phyloP scores from a whole-genome alignment of 306 rosid genomes.

The Cicer arietinum region DNA sequence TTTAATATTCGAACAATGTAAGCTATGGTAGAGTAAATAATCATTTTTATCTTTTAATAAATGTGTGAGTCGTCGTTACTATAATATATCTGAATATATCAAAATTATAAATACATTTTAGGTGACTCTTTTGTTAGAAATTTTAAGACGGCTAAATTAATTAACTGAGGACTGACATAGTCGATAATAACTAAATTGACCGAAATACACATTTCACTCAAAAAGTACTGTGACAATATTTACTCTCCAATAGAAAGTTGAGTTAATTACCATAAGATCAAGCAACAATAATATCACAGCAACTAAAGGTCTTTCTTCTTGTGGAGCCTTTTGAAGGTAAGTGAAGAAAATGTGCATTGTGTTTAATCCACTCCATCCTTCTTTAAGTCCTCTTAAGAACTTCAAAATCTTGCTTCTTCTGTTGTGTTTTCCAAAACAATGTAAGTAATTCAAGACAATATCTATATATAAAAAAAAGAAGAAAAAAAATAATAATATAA shows the following conservation, averaged over 20 bases:
- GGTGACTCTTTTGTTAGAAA: no score
- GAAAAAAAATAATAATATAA: background rate
- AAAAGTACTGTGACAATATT: no score
- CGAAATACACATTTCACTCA: no score
- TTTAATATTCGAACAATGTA: background rate
- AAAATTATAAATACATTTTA: no score
- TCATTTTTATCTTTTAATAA: no score
- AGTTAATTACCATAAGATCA: conserved; percentile 78
- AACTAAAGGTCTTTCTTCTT: conserved; percentile 65
- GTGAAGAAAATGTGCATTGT: conserved; percentile 68
- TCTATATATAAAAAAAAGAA: background rate
- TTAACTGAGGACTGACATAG: no score
- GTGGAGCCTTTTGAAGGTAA: conserved; percentile 63
- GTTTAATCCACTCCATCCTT: conserved; percentile 74
- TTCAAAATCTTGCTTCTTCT: conserved; percentile 65
- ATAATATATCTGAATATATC: no score
- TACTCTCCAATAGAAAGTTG: background rate
- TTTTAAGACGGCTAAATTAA: no score
- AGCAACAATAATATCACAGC: conserved; percentile 72
- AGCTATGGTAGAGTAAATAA: no score
- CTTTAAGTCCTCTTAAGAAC: conserved; percentile 64
- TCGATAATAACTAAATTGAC: no score
- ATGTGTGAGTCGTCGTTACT: no score
- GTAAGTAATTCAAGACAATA: conserved; percentile 26
- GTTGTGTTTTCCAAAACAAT: conserved; percentile 39